A percentile compares a stretch with the other conserved stretches of the same genome.
Evolutionary conservation across 192 early-diverging fungal genomes (phyloP).

Genomic region (Podila epicladia): DNA sequence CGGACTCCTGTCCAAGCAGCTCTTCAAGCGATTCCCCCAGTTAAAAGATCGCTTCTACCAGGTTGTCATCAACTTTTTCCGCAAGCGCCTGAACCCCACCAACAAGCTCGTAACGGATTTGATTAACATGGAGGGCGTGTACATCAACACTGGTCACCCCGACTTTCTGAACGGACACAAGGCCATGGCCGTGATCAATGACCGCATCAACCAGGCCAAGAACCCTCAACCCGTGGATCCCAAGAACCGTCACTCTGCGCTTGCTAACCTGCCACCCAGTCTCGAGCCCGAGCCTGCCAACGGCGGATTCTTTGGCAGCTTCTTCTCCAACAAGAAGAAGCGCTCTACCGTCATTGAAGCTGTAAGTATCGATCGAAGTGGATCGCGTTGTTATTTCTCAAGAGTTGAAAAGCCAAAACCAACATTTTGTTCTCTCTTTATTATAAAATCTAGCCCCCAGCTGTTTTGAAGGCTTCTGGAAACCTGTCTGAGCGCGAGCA

Average conservation of each 20-base stretch:
- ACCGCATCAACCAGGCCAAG: slow-evolving; percentile 80
- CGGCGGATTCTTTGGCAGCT: slow-evolving; percentile 96
- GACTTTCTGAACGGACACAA: slow-evolving; percentile 98
- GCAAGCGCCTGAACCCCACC: slow-evolving; percentile 89
- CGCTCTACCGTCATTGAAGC: slow-evolving; percentile 74
- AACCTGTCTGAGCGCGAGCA: slow-evolving; percentile 96
- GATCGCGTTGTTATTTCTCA: background rate
- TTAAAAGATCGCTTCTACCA: slow-evolving; percentile 93
- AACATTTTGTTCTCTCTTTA: slow-evolving; percentile 2
- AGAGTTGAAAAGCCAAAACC: background rate
- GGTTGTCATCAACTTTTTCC: slow-evolving; percentile 94
- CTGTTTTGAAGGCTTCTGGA: slow-evolving; percentile 93
- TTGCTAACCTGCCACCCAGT: slow-evolving; percentile 37
- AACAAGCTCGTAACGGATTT: slow-evolving; percentile 95
- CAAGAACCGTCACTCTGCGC: slow-evolving; percentile 41
- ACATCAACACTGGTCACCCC: slow-evolving; percentile 99
- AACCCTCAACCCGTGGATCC: slow-evolving; percentile 50
- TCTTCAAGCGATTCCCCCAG: slow-evolving; percentile 96
- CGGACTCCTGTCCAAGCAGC: slow-evolving; percentile 90
- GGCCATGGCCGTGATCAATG: slow-evolving; percentile 92
- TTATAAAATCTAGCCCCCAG: slow-evolving; percentile 71
- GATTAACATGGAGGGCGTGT: slow-evolving; percentile 94
- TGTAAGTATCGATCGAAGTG: slow-evolving; percentile 37
- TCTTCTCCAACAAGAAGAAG: slow-evolving; percentile 91
- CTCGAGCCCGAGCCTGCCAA: slow-evolving; percentile 55